Evolutionary conservation across 108 stramenopile species (phyloP).

Genomic region (Pseudonitzschia multiseries): DNA sequence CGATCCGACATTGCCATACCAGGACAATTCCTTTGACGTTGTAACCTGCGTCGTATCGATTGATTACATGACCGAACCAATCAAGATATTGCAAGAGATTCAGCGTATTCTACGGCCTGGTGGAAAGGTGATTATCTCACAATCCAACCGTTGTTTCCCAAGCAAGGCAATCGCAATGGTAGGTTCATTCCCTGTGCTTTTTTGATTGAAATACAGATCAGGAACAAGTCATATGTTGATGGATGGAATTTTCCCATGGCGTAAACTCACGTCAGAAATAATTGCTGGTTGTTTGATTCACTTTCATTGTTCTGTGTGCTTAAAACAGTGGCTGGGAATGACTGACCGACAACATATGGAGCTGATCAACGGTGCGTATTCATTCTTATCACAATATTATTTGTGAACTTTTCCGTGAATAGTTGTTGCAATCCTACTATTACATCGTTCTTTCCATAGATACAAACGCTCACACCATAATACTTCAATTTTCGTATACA

Average conservation of each 20-base stretch:
- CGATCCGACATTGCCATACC: constrained; percentile 71
- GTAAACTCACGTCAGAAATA: background rate
- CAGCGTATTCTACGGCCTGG: constrained; percentile 87
- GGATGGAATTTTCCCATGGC: background rate
- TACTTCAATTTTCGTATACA: too few relatives aligned
- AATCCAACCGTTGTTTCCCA: constrained; percentile 93
- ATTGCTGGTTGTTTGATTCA: background rate
- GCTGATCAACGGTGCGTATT: constrained; percentile 63
- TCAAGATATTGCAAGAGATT: constrained; percentile 88
- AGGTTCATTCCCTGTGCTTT: background rate
- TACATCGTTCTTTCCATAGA: too few relatives aligned
- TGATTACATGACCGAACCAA: constrained; percentile 89
- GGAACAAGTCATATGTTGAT: background rate
- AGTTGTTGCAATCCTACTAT: too few relatives aligned
- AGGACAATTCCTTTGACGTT: constrained; percentile 84
- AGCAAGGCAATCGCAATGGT: constrained; percentile 89
- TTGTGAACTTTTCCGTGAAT: too few relatives aligned
- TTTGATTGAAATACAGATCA: background rate
- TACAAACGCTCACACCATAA: too few relatives aligned
- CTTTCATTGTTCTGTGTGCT: background rate
- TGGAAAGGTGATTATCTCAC: constrained; percentile 88
- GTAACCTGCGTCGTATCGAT: constrained; percentile 96
- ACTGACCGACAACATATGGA: constrained; percentile 94
- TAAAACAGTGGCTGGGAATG: constrained; percentile 76
- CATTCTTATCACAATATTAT: constrained; percentile 56